These are phyloP conservation scores for Trichoderma atrobrunneum DNA, from an alignment of 2,329 filamentous ascomycete genomes.

Conservation along the genomic window DNA sequence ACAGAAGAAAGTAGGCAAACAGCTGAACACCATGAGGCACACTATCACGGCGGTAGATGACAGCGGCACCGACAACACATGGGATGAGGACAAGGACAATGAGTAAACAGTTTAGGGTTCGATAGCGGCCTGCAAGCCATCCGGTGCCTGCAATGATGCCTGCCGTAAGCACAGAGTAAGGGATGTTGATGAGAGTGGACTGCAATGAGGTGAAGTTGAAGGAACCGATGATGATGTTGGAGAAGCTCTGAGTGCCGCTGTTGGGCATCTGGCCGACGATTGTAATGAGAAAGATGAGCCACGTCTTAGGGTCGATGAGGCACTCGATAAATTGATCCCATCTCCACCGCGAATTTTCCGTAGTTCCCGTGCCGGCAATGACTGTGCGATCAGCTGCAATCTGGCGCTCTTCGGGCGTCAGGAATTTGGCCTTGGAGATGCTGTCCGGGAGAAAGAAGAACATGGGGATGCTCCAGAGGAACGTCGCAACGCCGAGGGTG, in stretches of 20 bases:
- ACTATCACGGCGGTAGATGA: conserved; percentile 48
- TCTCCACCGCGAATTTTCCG: conserved; percentile 47
- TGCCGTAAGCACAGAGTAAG: conserved; percentile 53
- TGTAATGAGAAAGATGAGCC: conserved; percentile 54
- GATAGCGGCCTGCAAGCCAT: conserved; percentile 50
- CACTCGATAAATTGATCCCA: conserved; percentile 54
- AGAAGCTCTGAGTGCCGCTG: conserved; percentile 58
- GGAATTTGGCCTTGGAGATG: conserved; percentile 55
- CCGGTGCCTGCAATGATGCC: conserved; percentile 47
- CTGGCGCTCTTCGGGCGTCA: conserved; percentile 51
- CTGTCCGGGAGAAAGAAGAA: conserved; percentile 50
- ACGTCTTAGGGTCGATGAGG: conserved; percentile 57
- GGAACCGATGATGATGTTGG: conserved; percentile 54
- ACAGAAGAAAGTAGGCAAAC: conserved; percentile 57
- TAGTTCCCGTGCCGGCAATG: conserved; percentile 50
- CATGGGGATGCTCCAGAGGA: conserved; percentile 49
- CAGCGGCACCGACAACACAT: conserved; percentile 50
- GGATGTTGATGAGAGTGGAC: conserved; percentile 57
- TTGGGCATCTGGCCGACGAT: conserved; percentile 59
- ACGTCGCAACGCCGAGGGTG: conserved; percentile 50
- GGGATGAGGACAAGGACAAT: conserved; percentile 49
- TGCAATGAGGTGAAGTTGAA: conserved; percentile 56
- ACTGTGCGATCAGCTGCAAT: conserved; percentile 47
- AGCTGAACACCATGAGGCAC: conserved; percentile 46
- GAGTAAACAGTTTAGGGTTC: conserved; percentile 50